These are phyloP conservation scores for Coemansia sp. DNA, from an alignment of 192 early-diverging fungal species.

Conservation along the genomic window DNA sequence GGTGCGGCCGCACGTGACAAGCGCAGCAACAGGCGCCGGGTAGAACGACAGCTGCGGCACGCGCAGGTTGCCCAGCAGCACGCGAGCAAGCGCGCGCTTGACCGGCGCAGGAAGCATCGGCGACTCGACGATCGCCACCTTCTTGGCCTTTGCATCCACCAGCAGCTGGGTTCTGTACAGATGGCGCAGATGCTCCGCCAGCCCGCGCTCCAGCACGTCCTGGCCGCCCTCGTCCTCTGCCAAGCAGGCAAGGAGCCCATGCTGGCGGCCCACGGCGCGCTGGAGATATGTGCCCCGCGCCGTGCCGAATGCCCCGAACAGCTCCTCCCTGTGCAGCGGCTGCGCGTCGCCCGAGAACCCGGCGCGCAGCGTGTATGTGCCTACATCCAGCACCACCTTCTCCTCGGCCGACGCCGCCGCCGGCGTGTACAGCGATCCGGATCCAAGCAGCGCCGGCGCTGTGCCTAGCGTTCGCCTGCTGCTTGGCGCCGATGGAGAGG, in stretches of 20 bases:
- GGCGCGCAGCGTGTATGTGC: conserved; percentile 77
- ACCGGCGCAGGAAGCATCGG: conserved; percentile 68
- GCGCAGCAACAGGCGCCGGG: conserved; percentile 67
- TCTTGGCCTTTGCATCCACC: conserved; percentile 81
- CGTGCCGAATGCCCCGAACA: conserved; percentile 38
- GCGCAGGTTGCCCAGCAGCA: conserved; percentile 77
- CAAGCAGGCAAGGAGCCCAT: neutral
- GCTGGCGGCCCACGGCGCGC: neutral
- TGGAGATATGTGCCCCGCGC: neutral
- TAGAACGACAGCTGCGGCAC: conserved; percentile 82
- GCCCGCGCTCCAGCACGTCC: conserved; percentile 23
- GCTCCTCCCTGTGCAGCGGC: conserved; percentile 70
- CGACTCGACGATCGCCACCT: conserved; percentile 76
- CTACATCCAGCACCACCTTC: conserved; percentile 85
- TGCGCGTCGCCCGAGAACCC: conserved; percentile 84
- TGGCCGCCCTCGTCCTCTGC: neutral
- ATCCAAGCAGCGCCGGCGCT: neutral
- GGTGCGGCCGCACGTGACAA: conserved; percentile 74
- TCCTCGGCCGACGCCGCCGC: conserved; percentile 66
- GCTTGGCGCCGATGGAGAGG: neutral
- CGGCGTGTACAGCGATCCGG: neutral
- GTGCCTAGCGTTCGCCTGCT: neutral
- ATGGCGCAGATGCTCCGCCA: conserved; percentile 27
- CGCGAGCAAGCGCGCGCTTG: conserved; percentile 68
- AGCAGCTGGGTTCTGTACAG: conserved; percentile 62